These are phyloP conservation scores for Atkinsonella texensis DNA, from an alignment of 2,329 filamentous ascomycete genomes.

Conservation along the genomic window DNA sequence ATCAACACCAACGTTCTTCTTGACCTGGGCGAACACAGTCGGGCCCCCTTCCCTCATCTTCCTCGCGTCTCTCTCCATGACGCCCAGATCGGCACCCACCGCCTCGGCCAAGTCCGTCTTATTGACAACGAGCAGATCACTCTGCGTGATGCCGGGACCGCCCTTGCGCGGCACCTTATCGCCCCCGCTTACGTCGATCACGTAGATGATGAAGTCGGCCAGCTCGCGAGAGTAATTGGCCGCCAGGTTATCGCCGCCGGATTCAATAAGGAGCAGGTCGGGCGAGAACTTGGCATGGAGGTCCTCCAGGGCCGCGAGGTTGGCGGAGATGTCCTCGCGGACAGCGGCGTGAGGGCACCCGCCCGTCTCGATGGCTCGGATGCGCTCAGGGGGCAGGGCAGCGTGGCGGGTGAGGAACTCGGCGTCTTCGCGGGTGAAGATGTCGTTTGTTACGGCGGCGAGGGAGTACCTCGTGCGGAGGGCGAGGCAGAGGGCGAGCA, in stretches of 20 bases:
- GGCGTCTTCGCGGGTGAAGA: slow-evolving; percentile 96
- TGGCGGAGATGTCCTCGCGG: slow-evolving; percentile 89
- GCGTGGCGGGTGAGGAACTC: slow-evolving; percentile 86
- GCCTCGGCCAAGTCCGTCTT: slow-evolving; percentile 91
- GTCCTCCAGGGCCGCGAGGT: slow-evolving; percentile 84
- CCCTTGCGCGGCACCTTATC: slow-evolving; percentile 97
- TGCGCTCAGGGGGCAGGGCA: slow-evolving; percentile 71
- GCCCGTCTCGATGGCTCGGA: slow-evolving; percentile 93
- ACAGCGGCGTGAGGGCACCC: slow-evolving; percentile 96
- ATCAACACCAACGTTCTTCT: slow-evolving; percentile 72
- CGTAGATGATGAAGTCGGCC: slow-evolving; percentile 96
- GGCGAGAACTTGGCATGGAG: slow-evolving; percentile 69
- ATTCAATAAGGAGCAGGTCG: slow-evolving; percentile 87
- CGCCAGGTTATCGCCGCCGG: slow-evolving; percentile 89
- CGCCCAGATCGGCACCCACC: slow-evolving; percentile 76
- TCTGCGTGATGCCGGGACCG: slow-evolving; percentile 93
- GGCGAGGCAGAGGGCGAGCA: slow-evolving; percentile 82
- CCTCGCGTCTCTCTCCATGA: slow-evolving; percentile 90
- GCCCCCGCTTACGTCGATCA: slow-evolving; percentile 91
- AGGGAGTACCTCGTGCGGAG: slow-evolving; percentile 74
- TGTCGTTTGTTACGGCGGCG: slow-evolving; percentile 96
- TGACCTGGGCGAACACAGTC: slow-evolving; percentile 95
- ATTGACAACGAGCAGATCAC: slow-evolving; percentile 86
- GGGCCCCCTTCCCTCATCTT: slow-evolving; percentile 95
- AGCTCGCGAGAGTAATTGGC: slow-evolving; percentile 94